Evolutionary conservation across 805 yeast genomes (phyloP), one percentile per base, ranked within the genome.

Genomic region (Wickerhamiella brachini): DNA sequence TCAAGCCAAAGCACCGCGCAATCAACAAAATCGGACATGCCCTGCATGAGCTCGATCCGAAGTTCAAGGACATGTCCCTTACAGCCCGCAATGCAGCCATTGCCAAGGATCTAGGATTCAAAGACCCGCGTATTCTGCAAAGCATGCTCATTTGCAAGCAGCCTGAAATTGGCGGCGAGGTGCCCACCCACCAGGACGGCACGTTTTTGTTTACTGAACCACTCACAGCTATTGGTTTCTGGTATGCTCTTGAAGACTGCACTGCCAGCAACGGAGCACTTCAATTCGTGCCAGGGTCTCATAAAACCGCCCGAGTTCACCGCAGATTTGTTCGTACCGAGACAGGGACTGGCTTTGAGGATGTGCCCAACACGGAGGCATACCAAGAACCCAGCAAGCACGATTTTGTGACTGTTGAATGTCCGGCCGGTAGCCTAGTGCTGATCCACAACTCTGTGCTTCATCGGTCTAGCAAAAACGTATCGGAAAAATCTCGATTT

Each of bases 11-110:
- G 53, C 74, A 74, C 26, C 66, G 64, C 54, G 76, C 89, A 1
- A 72, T 85, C 60, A 85, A 85, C 66, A 85, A 85, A 66, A 78
- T 85, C 43, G 94, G 93, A 5, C 94, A 85, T 60, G 86, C 85
- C 1, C 63, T 85, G 15, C 94, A 85, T 59, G 70, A 75, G 60
- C 64, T 74, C 37, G 78, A 80, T 53, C 68, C 70, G 0, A 58
- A 62, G n/a, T 85, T 79, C 58, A 62, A 62, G 21, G 56, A 65
- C 10, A 63, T 79, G 23, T 80, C 90, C 0, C 70, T 80, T 38
- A 74, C 73, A 51, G 67, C 63, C 1, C 72, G 75, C 31, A 74
- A 81, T 5, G 62, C 69, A 43, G 72, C 62, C 0, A 76, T 84
- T 43, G 83, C 81, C 12, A 59, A 64, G 6, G 71, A 74, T 48